A percentile compares a stretch with the other conserved stretches of the same genome.
Conservation (phyloP, 2,329 filamentous ascomycete species). For the Bipolaris zeicola region DNA sequence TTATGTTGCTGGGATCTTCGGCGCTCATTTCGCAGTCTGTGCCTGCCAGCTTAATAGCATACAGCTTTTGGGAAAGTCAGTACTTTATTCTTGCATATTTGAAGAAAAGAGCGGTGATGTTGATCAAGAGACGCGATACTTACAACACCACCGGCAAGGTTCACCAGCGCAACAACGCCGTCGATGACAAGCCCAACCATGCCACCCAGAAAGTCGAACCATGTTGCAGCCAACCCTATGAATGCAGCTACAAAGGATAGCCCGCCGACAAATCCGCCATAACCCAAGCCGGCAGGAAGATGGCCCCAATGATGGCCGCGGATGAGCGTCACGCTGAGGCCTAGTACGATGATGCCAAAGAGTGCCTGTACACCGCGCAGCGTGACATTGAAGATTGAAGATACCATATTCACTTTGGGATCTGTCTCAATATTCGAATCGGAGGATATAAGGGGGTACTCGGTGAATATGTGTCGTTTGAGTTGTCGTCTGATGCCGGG, state of each 20-base stretch:
- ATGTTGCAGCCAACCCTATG: slow-evolving; percentile 1
- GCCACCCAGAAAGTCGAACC: slow-evolving; percentile 1
- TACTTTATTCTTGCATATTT: not conserved
- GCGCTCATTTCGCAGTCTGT: slow-evolving; percentile 10
- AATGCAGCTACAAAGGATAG: slow-evolving; percentile 3
- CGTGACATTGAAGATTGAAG: slow-evolving; percentile 1
- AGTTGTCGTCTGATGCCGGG: not conserved
- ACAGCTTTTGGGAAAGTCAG: slow-evolving; percentile 17
- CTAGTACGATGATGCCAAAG: slow-evolving; percentile 8
- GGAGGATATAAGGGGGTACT: not conserved
- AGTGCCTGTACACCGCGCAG: slow-evolving; percentile 10
- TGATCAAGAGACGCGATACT: not conserved
- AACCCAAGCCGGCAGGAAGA: slow-evolving; percentile 4
- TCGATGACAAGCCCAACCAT: slow-evolving; percentile 2
- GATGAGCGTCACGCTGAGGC: slow-evolving; percentile 5
- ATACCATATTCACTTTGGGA: not conserved
- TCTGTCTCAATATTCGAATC: not conserved
- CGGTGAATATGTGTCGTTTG: not conserved
- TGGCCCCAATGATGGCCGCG: slow-evolving; percentile 6
- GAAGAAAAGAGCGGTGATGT: not conserved
- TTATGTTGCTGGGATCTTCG: not conserved
- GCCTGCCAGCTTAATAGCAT: slow-evolving; percentile 27
- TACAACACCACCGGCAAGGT: slow-evolving; percentile 9
- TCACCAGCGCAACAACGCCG: not conserved
- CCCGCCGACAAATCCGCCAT: slow-evolving; percentile 3